phyloP scores from a whole-genome alignment of 345 rosid species.

The Camelina laxa region DNA sequence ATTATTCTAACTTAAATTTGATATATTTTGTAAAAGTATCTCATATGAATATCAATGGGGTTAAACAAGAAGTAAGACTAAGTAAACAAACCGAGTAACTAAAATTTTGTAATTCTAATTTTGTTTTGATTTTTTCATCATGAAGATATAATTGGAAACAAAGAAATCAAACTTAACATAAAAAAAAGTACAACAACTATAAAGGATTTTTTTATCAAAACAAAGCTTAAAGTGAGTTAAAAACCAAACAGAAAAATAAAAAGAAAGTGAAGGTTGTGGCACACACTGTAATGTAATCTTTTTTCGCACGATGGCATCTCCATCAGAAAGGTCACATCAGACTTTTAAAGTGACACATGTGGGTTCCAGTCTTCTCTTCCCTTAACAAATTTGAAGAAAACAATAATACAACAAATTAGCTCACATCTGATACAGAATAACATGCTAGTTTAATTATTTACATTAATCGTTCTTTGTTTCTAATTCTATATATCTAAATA shows the following conservation, averaged over 20 bases:
- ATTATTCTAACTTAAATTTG: too few species aligned
- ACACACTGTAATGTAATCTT: constrained; percentile 33
- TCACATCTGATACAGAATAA: not conserved
- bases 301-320: constrained; percentile 41
- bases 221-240: too few species aligned
- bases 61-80: not conserved
- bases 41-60: not conserved
- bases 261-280: constrained; percentile 29
- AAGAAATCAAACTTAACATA: not conserved
- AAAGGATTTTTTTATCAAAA: not conserved
- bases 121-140: not conserved
- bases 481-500: too few species aligned
- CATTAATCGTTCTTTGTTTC: not conserved
- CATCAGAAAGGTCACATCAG: constrained; percentile 37
- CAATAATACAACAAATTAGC: not conserved
- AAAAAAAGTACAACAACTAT: not conserved
- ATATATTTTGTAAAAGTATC: not conserved
- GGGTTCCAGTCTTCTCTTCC: constrained; percentile 13
- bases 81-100: not conserved
- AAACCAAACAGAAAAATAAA: too few species aligned
- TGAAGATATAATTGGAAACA: not conserved
- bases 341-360: constrained; percentile 30
- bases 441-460: not conserved
- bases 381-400: not conserved
- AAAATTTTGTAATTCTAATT: not conserved